Evolutionary conservation across 148 eudicot species (phyloP).

Genomic region (Linanthus parryae): DNA sequence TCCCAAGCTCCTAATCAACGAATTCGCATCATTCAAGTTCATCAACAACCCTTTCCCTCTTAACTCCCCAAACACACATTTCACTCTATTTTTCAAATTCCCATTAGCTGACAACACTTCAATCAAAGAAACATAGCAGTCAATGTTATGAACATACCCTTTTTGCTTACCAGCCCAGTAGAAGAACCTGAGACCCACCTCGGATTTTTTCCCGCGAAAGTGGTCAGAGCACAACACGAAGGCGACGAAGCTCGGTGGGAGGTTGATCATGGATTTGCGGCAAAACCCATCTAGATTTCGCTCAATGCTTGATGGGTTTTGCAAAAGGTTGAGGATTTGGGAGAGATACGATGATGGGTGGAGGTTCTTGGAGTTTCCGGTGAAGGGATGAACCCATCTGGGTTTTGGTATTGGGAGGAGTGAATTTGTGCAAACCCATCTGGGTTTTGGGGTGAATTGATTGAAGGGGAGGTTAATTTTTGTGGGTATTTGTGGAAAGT

Average conservation of each 20-base stretch:
- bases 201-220: conserved; percentile 25
- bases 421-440: too few species aligned
- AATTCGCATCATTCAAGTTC: conserved; percentile 47
- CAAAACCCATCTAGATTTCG: conserved; percentile 46
- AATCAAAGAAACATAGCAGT: conserved; percentile 71
- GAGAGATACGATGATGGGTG: conserved; percentile 75
- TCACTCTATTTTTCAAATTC: conserved; percentile 55
- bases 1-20: conserved; percentile 82
- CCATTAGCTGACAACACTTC: conserved; percentile 33
- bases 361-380: conserved; percentile 37
- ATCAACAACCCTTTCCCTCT: conserved; percentile 46
- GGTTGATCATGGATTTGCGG: conserved; percentile 51
- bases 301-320: conserved; percentile 52
- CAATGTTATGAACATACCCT: conserved; percentile 56
- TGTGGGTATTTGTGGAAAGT: conserved; percentile 15
- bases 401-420: too few species aligned
- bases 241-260: conserved; percentile 72
- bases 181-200: conserved; percentile 60
- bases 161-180: conserved; percentile 85
- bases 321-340: conserved; percentile 49
- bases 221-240: conserved; percentile 43
- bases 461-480: conserved; percentile 1
- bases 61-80: conserved; percentile 41
- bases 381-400: conserved; percentile 80
- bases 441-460: conserved; percentile 11